Percentiles rank a stretch among this genome's conserved stretches.
phyloP scores from a whole-genome alignment of 108 stramenopile species.

The Thalassiosira profunda region DNA sequence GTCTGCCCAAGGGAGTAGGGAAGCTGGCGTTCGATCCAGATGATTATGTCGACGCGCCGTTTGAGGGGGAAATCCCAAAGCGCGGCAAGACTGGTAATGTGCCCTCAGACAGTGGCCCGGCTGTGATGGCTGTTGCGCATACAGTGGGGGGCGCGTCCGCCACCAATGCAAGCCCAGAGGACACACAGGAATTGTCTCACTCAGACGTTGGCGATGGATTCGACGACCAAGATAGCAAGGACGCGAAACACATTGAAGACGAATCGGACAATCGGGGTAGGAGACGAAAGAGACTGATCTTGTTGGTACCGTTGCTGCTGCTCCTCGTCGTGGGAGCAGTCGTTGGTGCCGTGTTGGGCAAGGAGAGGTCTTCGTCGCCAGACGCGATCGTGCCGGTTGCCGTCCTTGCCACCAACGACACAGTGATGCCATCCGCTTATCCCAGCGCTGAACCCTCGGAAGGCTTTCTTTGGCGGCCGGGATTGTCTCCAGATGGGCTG shows the following conservation, averaged over 20 bases:
- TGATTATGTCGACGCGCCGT: not conserved
- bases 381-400: not conserved
- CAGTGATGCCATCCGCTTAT: not conserved
- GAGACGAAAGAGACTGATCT: not conserved
- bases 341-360: not conserved
- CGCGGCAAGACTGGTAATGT: no score
- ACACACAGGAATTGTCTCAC: no score
- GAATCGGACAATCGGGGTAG: not conserved
- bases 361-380: not conserved
- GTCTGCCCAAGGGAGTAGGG: no score
- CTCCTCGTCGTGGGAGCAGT: not conserved
- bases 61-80: not conserved
- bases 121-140: no score
- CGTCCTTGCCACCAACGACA: not conserved
- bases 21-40: not conserved
- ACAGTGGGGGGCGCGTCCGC: no score
- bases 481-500: no score
- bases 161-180: no score
- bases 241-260: not conserved
- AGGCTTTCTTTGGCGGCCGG: no score
- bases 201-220: not conserved
- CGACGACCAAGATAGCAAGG: not conserved
- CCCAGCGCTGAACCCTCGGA: slow-evolving; percentile 1
- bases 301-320: not conserved
- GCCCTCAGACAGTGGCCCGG: no score